A percentile compares a stretch with the other conserved stretches of the same genome.
Conservation (phyloP, 2,329 filamentous ascomycete genomes). For the Herpotrichia juniperi region DNA sequence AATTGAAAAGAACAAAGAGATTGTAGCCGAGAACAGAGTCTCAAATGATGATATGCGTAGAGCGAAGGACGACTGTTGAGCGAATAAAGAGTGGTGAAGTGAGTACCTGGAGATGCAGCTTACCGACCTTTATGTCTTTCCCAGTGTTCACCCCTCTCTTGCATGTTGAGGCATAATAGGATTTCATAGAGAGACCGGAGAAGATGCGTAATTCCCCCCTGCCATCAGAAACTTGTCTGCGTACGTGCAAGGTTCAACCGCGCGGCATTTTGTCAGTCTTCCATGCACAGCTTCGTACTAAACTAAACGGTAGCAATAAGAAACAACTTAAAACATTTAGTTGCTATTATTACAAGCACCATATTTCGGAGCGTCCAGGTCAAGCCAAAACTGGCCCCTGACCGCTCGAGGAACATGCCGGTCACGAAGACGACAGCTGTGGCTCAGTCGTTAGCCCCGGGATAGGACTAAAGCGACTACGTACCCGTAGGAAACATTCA, state of each 20-base stretch:
- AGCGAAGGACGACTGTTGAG: not conserved
- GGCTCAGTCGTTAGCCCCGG: not conserved
- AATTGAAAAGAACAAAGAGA: not conserved
- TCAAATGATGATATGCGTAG: not conserved
- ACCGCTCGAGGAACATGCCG: not conserved
- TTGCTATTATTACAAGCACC: not conserved
- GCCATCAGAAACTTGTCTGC: not conserved
- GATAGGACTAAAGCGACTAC: not conserved
- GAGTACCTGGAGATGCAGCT: constrained; percentile 1
- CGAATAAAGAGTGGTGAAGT: constrained; percentile 2
- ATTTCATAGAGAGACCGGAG: not conserved
- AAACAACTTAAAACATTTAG: not conserved
- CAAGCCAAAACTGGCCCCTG: not conserved
- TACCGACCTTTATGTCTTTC: constrained; percentile 4
- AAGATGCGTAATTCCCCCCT: constrained; percentile 1
- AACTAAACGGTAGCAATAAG: not conserved
- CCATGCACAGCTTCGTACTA: not conserved
- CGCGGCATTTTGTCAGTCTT: constrained; percentile 1
- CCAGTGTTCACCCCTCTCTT: not conserved
- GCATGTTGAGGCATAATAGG: not conserved
- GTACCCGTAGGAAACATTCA: not conserved
- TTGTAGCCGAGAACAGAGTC: constrained; percentile 1
- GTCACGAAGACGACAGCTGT: not conserved
- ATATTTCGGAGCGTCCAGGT: not conserved
- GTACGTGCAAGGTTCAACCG: not conserved